Base-by-base conservation (phyloP, 805 yeast genomes). In the Saccharomycopsis vini region DNA sequence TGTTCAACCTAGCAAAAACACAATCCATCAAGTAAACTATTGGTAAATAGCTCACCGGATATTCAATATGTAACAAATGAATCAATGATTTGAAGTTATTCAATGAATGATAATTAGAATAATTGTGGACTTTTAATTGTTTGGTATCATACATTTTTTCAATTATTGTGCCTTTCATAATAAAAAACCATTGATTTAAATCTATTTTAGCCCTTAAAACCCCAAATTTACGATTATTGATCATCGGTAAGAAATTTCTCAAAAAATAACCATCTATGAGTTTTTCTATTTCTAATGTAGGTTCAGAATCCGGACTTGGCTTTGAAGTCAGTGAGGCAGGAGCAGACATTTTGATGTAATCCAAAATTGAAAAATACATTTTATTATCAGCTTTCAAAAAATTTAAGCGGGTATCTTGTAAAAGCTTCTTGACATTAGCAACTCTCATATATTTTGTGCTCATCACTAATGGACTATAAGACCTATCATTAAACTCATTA, bases 371-470 rank as follows among this genome's bases (percentile, higher is more conserved):
- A 39, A 47, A 29, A 22, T 43, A 47, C 0, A 42, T 41, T 24
- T 36, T 43, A 4, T 15, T 5, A 30, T 47, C 50, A 15, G 41
- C 32, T 40, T 57, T 63, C 22, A 56, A 54, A 2, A 77, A 51
- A 20, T 75, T 72, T 3, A 83, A 59, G 24, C 81, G 61, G 0
- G 63, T 53, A 50, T 78, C 78, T 6, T 57, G 47, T 2, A 83
- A 46, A 0, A 90, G 60, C 3, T 61, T 62, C 30, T 61, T 56
- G 16, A 85, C 67, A 50, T 84, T 84, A 2, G 73, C 79, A 0
- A 72, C 35, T 39, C 94, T 66, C 51, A 78, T 79, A 58, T 79
- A 86, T 53, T 81, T 79, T 26, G 82, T 74, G 52, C 75, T 82
- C 4, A 77, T 66, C 71, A 80, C 76, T 46, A 88, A 56, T 0